Percentiles rank a stretch among this genome's conserved stretches.
These are phyloP conservation scores for Litchi chinensis DNA, from an alignment of 345 rosid genomes.

Conservation along the genomic window DNA sequence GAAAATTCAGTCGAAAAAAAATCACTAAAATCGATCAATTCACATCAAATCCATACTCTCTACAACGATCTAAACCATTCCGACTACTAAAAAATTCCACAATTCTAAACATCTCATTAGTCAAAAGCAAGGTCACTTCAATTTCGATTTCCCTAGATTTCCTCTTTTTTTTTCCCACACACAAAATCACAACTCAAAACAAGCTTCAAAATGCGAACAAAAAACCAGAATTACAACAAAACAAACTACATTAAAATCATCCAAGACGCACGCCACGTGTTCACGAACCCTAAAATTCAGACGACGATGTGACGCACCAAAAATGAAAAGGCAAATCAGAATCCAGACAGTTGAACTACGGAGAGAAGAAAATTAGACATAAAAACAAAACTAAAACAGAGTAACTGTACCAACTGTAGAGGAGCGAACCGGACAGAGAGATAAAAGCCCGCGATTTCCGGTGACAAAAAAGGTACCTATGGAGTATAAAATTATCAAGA, in stretches of 20 bases:
- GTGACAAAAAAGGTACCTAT: slow-evolving; percentile 4
- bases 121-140: slow-evolving; percentile 6
- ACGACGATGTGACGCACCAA: not conserved
- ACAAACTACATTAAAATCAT: not conserved
- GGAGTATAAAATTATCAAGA: not conserved
- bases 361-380: not conserved
- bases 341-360: slow-evolving; percentile 12
- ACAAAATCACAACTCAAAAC: slow-evolving; percentile 13
- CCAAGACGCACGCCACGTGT: not conserved
- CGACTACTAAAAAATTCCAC: not conserved
- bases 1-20: not conserved
- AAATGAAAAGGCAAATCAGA: slow-evolving; percentile 21
- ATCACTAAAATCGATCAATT: not conserved
- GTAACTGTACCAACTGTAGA: slow-evolving; percentile 17
- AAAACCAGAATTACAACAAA: not conserved
- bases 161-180: slow-evolving; percentile 12
- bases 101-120: not conserved
- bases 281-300: slow-evolving; percentile 3
- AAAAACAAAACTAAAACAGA: not conserved
- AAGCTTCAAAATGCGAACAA: not conserved
- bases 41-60: slow-evolving; percentile 10
- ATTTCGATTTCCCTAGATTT: not conserved
- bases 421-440: slow-evolving; percentile 19
- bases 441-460: slow-evolving; percentile 24
- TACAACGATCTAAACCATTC: slow-evolving; percentile 9